phyloP scores from a whole-genome alignment of 352 stramenopile species.

The Globisporangium radiosum region DNA sequence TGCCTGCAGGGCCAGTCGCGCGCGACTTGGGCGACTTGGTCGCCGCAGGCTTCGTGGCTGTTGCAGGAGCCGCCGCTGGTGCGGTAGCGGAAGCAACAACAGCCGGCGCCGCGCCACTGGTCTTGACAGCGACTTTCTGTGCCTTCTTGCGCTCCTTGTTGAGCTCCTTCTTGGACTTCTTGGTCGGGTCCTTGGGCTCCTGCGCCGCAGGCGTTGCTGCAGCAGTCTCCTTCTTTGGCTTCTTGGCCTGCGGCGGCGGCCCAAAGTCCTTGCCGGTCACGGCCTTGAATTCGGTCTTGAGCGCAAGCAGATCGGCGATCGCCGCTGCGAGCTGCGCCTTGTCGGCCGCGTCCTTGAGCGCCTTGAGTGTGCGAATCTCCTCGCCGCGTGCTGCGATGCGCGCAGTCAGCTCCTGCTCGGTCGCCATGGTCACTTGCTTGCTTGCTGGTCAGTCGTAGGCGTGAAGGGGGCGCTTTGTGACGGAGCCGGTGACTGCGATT shows the following conservation, averaged over 20 bases:
- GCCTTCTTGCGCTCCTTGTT: constrained; percentile 88
- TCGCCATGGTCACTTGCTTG: constrained; percentile 22
- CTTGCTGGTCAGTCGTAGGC: too few species aligned
- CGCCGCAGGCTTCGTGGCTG: constrained; percentile 2
- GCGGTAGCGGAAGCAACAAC: constrained; percentile 5
- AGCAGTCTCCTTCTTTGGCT: constrained; percentile 41
- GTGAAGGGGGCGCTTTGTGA: too few species aligned
- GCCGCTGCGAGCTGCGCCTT: constrained; percentile 43
- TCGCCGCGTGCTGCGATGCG: constrained; percentile 65
- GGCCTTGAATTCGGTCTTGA: constrained; percentile 76
- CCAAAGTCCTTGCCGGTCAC: constrained; percentile 67
- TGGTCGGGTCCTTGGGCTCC: constrained; percentile 33
- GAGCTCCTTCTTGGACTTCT: constrained; percentile 86
- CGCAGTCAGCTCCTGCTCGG: constrained; percentile 44
- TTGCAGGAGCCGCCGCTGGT: constrained; percentile 2
- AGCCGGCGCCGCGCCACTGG: constrained; percentile 18
- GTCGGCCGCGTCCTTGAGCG: constrained; percentile 37
- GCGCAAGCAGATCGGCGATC: constrained; percentile 50
- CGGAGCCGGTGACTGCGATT: too few species aligned
- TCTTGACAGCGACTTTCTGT: constrained; percentile 68
- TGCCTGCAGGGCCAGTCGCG: constrained; percentile 16
- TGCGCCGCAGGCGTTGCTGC: constrained; percentile 4
- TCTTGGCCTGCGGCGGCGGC: constrained; percentile 57
- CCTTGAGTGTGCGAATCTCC: constrained; percentile 68
- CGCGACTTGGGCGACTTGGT: constrained; percentile 22